Percentiles rank a stretch among this genome's conserved stretches.
phyloP scores from a whole-genome alignment of 352 stramenopile species.

The Peronospora farinosa region DNA sequence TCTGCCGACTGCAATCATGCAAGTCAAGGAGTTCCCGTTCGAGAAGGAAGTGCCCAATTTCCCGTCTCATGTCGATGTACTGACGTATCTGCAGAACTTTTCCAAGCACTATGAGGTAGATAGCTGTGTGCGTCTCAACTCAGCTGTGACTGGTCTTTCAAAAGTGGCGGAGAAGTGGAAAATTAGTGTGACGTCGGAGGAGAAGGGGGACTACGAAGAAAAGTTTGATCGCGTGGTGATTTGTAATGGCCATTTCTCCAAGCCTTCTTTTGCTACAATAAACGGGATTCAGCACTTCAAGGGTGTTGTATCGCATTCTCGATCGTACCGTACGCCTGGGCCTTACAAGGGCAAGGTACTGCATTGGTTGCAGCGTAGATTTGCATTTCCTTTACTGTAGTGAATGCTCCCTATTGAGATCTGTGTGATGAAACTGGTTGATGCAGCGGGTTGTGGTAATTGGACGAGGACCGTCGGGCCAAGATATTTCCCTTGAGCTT shows the following conservation, averaged over 20 bases:
- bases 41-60: conserved; percentile 47
- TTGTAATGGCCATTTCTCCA: conserved; percentile 75
- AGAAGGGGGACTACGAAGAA: conserved; percentile 51
- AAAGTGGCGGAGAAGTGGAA: conserved; percentile 37
- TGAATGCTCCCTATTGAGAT: not conserved
- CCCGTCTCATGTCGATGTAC: conserved; percentile 52
- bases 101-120: conserved; percentile 47
- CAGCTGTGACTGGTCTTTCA: conserved; percentile 41
- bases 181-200: conserved; percentile 32
- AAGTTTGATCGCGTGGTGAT: conserved; percentile 66
- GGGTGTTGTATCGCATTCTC: conserved; percentile 41
- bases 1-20: conserved; percentile 73
- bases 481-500: conserved; percentile 79
- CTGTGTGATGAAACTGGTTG: not conserved
- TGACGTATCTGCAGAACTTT: conserved; percentile 69
- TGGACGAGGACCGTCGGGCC: conserved; percentile 56
- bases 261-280: conserved; percentile 42
- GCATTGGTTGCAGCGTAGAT: not conserved
- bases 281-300: conserved; percentile 48
- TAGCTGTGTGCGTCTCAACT: conserved; percentile 41
- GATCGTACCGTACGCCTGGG: conserved; percentile 46
- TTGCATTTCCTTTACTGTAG: not conserved
- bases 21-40: conserved; percentile 64
- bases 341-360: conserved; percentile 41
- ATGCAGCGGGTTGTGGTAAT: conserved; percentile 52